These are phyloP conservation scores for Daldinia grandis DNA, from an alignment of 495 filamentous ascomycete genomes.

Conservation along the genomic window DNA sequence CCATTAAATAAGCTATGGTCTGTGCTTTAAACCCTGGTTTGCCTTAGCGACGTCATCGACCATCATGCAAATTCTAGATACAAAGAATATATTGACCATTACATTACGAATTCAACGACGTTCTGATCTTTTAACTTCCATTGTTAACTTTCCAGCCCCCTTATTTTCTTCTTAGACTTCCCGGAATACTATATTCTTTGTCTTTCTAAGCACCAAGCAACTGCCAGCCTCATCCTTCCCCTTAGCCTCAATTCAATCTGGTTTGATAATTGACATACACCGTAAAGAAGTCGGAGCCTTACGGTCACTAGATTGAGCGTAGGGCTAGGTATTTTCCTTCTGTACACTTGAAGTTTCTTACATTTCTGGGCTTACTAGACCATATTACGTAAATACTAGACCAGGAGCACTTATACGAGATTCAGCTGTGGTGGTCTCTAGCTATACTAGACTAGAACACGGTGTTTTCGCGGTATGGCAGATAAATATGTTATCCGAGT, in stretches of 20 bases:
- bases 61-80: slow-evolving; percentile 23
- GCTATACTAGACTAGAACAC: not conserved
- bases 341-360: no score
- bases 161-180: no score
- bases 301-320: no score
- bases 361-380: not conserved
- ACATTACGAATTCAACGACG: not conserved
- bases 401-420: not conserved
- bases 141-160: not conserved
- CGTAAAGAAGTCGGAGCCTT: no score
- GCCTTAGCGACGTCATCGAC: slow-evolving; percentile 33
- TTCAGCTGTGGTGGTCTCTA: not conserved
- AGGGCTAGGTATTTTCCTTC: no score
- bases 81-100: not conserved
- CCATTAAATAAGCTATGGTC: slow-evolving; percentile 31
- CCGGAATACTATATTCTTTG: no score
- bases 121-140: not conserved
- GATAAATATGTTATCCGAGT: slow-evolving; percentile 74
- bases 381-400: not conserved
- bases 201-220: no score
- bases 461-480: slow-evolving; percentile 52
- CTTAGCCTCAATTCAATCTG: no score
- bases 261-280: no score
- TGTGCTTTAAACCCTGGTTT: slow-evolving; percentile 17
- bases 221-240: no score